Evolutionary conservation across 441 rosid genomes (phyloP).

Genomic region (Gossypium schwendimanii): DNA sequence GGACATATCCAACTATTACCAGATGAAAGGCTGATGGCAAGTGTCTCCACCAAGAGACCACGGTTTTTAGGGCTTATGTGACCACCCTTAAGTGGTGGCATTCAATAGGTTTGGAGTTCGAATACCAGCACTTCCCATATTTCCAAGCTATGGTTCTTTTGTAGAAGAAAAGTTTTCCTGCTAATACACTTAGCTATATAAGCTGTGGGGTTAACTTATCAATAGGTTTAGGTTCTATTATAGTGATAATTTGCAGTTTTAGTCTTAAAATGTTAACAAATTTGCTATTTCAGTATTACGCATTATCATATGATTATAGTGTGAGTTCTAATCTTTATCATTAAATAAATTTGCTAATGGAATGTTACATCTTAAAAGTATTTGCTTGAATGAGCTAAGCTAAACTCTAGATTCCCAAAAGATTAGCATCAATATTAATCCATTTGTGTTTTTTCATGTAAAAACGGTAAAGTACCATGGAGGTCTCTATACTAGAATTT

Average conservation of each 20-base stretch:
- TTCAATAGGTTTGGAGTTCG: neutral
- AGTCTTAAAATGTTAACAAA: neutral
- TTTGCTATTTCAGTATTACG: neutral
- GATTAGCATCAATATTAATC: neutral
- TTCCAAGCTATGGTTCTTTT: neutral
- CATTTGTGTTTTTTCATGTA: neutral
- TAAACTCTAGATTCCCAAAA: neutral
- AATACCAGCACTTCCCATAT: neutral
- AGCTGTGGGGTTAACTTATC: neutral
- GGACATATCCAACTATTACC: neutral
- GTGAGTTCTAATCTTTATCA: neutral
- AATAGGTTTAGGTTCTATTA: neutral
- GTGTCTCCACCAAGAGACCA: neutral
- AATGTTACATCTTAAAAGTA: neutral
- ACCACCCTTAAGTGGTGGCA: neutral
- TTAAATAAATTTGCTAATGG: neutral
- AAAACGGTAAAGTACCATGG: neutral
- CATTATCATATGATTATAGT: neutral
- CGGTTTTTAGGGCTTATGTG: neutral
- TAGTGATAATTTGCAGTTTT: neutral
- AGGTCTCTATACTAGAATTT: no score
- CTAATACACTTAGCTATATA: neutral
- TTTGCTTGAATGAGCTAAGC: neutral
- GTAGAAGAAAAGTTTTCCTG: neutral
- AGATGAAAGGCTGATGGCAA: conserved; percentile 2